Evolutionary conservation across 768 basidiomycete genomes (phyloP), one percentile per base, ranked within the genome.

Genomic region (Pholiota conissans): DNA sequence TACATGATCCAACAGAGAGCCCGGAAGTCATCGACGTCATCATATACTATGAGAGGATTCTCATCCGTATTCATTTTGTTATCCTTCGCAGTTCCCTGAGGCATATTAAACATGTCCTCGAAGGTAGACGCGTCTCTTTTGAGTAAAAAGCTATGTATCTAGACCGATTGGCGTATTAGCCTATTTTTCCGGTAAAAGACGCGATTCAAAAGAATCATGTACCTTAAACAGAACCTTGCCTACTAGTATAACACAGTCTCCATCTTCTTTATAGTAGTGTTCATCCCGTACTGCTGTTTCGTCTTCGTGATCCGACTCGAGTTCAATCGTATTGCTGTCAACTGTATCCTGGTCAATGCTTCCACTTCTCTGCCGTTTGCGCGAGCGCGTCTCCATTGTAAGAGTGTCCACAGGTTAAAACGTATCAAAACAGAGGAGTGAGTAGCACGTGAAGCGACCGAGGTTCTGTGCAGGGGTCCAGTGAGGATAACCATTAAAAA

Each of bases 1-100:
- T 64, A 67, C 18, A 65, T 52, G 35, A 52, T 49, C 62, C 61
- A 67, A 24, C 64, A 67, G 13, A 61, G 32, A 14, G 60, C 60
- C n/a, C 64, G 54, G 16, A 67, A 61, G 22, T 63, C 61, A 5
- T 60, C 60, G 24, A 46, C 49, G 20, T 40, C 34, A 24, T 62
- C 64, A 1, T 56, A 39, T 11, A 62, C 52, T 18, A 53, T 28
- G 16, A 63, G 52, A n/a, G 65, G 65, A 18, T 58, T 34, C n/a
- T 63, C 55, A 24, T 61, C 63, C n/a, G 45, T 55, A 14, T 27
- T 37, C 30, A 39, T 18, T 13, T 28, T 35, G 45, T 20, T 9
- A 37, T 47, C 22, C 16, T 32, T n/a, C n/a, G n/a, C n/a, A n/a
- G n/a, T n/a, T 22, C 24, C 49, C 39, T 40, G 18, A 11, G 58